These are phyloP conservation scores for Amauroascus verrucosus DNA, from an alignment of 2,329 filamentous ascomycete species.

Conservation along the genomic window DNA sequence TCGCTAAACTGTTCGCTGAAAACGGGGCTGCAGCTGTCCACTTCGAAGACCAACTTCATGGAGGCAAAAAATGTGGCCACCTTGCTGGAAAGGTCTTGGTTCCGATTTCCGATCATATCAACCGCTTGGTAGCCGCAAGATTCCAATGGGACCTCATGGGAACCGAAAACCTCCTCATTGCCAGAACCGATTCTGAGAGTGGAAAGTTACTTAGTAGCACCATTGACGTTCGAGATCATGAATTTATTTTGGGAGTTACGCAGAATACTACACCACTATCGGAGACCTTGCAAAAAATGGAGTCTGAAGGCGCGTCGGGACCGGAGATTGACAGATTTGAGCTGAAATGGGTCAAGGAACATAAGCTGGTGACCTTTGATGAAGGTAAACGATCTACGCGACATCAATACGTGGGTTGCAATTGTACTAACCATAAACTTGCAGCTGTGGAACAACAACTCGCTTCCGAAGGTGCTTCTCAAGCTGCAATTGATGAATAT, in stretches of 20 bases:
- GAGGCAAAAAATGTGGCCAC: slow-evolving; percentile 97
- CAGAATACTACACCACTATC: slow-evolving; percentile 71
- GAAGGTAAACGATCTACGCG: slow-evolving; percentile 46
- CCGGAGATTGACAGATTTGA: slow-evolving; percentile 79
- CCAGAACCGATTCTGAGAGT: slow-evolving; percentile 89
- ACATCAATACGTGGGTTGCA: slow-evolving; percentile 13
- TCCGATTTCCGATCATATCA: slow-evolving; percentile 90
- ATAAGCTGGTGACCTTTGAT: slow-evolving; percentile 81
- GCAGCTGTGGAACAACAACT: slow-evolving; percentile 65
- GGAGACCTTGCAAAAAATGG: slow-evolving; percentile 84
- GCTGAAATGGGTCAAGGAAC: slow-evolving; percentile 74
- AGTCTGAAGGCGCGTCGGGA: slow-evolving; percentile 63
- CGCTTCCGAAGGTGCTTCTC: slow-evolving; percentile 51
- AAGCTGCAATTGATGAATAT: slow-evolving; percentile 59
- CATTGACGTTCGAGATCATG: slow-evolving; percentile 88
- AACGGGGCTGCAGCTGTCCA: slow-evolving; percentile 93
- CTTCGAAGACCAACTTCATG: slow-evolving; percentile 95
- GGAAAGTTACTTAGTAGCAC: slow-evolving; percentile 82
- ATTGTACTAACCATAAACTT: not conserved
- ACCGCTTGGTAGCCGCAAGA: slow-evolving; percentile 77
- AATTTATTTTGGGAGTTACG: slow-evolving; percentile 84
- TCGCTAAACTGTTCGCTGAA: slow-evolving; percentile 95
- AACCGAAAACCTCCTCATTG: slow-evolving; percentile 85
- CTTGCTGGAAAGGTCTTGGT: slow-evolving; percentile 93
- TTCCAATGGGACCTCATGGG: slow-evolving; percentile 99